Evolutionary conservation across 768 basidiomycete genomes (phyloP).

Genomic region (Mycena galopus): DNA sequence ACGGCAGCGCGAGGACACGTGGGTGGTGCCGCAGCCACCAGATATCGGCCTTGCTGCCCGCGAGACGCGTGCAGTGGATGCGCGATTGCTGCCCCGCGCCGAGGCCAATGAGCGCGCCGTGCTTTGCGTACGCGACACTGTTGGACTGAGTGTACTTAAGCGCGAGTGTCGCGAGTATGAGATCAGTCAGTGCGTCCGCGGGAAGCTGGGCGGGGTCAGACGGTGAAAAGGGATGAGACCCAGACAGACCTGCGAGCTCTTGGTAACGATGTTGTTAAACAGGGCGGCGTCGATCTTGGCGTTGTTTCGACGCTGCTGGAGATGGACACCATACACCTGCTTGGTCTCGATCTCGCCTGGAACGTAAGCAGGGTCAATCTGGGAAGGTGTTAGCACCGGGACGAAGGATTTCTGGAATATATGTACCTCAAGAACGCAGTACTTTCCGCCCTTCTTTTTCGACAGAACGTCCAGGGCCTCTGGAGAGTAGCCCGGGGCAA

Average conservation of each 20-base stretch:
- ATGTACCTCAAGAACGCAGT: constrained; percentile 92
- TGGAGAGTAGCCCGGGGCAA: constrained; percentile 91
- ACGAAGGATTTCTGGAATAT: neutral
- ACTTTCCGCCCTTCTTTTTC: constrained; percentile 99
- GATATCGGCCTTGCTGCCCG: constrained; percentile 97
- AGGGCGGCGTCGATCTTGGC: constrained; percentile 84
- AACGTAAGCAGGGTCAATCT: constrained; percentile 91
- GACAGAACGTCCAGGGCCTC: constrained; percentile 91
- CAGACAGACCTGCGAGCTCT: constrained; percentile 82
- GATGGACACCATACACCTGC: constrained; percentile 92
- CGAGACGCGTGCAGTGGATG: constrained; percentile 98
- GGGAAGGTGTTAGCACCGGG: constrained; percentile 1
- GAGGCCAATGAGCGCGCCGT: constrained; percentile 93
- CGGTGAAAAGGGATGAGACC: neutral
- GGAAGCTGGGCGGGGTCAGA: constrained; percentile 69
- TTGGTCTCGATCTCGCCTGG: constrained; percentile 90
- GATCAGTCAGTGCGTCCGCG: constrained; percentile 81
- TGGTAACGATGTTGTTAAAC: constrained; percentile 90
- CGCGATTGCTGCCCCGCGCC: constrained; percentile 99
- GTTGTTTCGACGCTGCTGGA: constrained; percentile 94
- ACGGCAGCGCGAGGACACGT: constrained; percentile 90
- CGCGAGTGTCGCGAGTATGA: constrained; percentile 96
- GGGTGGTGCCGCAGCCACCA: constrained; percentile 99
- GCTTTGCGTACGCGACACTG: constrained; percentile 95
- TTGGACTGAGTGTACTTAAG: constrained; percentile 99